Percentiles rank a stretch among this genome's conserved stretches.
These are phyloP conservation scores for Sedum album DNA, from an alignment of 164 flowering plant genomes.

Conservation along the genomic window DNA sequence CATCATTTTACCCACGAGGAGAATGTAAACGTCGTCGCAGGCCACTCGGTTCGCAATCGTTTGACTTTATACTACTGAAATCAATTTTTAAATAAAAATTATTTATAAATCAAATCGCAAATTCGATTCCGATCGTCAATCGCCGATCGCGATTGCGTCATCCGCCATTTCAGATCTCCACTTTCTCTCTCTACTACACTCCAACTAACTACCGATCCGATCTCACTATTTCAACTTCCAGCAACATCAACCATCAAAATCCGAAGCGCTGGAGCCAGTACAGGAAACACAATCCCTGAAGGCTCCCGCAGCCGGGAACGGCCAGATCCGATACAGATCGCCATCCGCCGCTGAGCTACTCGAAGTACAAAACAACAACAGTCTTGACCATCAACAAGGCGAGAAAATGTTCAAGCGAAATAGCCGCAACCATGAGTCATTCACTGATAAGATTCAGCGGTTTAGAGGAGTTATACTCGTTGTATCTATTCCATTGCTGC, in stretches of 20 bases:
- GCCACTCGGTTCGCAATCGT: too few relatives aligned
- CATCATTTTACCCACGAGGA: too few relatives aligned
- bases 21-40: too few relatives aligned
- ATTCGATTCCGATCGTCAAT: too few relatives aligned
- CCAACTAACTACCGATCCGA: too few relatives aligned
- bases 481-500: constrained; percentile 56
- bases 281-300: constrained; percentile 47
- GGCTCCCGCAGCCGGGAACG: constrained; percentile 41
- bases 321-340: constrained; percentile 91
- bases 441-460: constrained; percentile 55
- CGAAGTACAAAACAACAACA: constrained; percentile 28
- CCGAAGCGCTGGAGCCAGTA: constrained; percentile 48
- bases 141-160: too few relatives aligned
- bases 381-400: constrained; percentile 1
- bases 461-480: constrained; percentile 50
- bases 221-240: not conserved
- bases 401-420: constrained; percentile 30
- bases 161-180: too few relatives aligned
- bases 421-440: constrained; percentile 29
- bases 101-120: too few relatives aligned
- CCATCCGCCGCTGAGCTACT: constrained; percentile 77
- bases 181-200: too few relatives aligned
- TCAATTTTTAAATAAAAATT: too few relatives aligned
- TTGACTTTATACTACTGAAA: too few relatives aligned
- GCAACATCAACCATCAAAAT: not conserved